Evolutionary conservation across 306 rosid genomes (phyloP).

Genomic region (Glycyrrhiza uralensis): DNA sequence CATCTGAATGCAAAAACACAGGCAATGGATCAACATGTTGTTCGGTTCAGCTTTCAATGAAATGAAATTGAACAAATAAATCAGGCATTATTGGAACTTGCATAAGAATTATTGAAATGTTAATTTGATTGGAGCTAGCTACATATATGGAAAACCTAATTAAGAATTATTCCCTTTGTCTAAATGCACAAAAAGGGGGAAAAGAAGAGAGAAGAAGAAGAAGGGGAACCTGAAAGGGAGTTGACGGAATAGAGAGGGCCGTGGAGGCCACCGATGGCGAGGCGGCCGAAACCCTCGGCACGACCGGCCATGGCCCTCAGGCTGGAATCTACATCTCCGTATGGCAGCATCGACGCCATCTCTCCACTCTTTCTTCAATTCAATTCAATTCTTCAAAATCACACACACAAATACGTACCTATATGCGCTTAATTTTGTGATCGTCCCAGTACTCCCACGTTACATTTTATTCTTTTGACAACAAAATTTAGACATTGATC

Average conservation of each 20-base stretch:
- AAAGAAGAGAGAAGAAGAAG: background rate
- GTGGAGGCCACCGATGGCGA: conserved; percentile 55
- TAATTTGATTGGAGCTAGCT: background rate
- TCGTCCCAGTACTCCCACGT: too few relatives aligned
- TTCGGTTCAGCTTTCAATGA: background rate
- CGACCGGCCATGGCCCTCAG: conserved; percentile 50
- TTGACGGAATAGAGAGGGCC: conserved; percentile 57
- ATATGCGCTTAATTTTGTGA: too few relatives aligned
- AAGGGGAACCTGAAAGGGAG: conserved; percentile 44
- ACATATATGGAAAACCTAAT: background rate
- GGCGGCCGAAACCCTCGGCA: conserved; percentile 64
- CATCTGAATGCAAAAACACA: conserved; percentile 43
- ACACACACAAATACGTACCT: too few relatives aligned
- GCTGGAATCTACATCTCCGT: conserved; percentile 50
- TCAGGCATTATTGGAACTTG: background rate
- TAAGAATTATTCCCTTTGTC: background rate
- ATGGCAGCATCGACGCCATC: conserved; percentile 50
- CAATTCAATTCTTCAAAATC: too few relatives aligned
- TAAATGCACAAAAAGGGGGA: background rate
- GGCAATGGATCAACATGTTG: background rate
- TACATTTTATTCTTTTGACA: too few relatives aligned
- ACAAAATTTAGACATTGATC: too few relatives aligned
- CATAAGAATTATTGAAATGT: background rate
- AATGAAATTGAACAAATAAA: background rate
- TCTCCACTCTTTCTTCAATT: background rate